These are phyloP conservation scores for Eimeria maxima DNA, from an alignment of 169 alveolate species.

Conservation along the genomic window DNA sequence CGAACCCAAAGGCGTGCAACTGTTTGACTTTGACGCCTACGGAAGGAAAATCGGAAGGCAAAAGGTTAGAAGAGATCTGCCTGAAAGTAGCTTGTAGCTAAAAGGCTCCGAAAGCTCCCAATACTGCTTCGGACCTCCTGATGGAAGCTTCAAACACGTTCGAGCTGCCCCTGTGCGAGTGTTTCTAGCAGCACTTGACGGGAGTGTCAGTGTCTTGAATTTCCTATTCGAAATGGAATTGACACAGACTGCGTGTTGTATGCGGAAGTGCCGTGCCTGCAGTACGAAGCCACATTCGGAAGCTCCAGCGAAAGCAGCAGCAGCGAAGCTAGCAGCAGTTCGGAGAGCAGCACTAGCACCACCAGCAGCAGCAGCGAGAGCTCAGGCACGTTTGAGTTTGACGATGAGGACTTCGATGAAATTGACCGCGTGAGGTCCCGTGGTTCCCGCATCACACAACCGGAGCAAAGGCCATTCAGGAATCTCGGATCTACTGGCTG, in stretches of 20 bases:
- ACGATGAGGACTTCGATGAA: conserved; percentile 82
- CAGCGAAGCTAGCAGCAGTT: conserved; percentile 55
- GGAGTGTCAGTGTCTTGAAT: neutral
- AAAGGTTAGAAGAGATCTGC: conserved; percentile 14
- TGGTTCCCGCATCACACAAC: neutral
- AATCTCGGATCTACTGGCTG: neutral
- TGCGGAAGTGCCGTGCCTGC: neutral
- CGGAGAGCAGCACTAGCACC: conserved; percentile 42
- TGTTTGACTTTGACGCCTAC: conserved; percentile 80
- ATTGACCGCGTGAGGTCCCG: conserved; percentile 42
- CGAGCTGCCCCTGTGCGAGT: neutral
- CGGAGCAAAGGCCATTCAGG: neutral
- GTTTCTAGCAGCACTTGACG: neutral
- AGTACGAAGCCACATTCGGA: conserved; percentile 78
- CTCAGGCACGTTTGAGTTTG: conserved; percentile 77
- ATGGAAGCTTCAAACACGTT: neutral
- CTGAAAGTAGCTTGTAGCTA: too few relatives aligned
- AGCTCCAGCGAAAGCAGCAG: conserved; percentile 29
- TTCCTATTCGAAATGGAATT: too few relatives aligned
- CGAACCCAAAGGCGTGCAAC: conserved; percentile 67
- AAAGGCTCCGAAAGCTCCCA: too few relatives aligned
- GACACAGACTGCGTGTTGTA: neutral
- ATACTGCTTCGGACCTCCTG: neutral
- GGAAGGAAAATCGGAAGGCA: conserved; percentile 49
- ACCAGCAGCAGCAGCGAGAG: conserved; percentile 60